Conservation (phyloP, 306 rosid species). For the Malus fusca region DNA sequence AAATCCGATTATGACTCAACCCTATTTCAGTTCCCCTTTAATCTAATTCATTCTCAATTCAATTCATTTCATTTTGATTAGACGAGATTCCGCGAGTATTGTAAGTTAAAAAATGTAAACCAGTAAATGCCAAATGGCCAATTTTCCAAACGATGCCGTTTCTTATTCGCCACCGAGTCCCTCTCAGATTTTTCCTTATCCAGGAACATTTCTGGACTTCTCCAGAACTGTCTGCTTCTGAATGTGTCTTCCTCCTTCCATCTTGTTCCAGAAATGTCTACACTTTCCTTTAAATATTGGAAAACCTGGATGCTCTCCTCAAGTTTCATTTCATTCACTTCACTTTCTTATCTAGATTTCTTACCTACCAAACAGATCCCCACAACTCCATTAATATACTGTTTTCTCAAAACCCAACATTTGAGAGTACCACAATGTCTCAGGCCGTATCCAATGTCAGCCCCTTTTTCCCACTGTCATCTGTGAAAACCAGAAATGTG, state of each 20-base stretch:
- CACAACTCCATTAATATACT: background rate
- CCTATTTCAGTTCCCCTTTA: too few species aligned
- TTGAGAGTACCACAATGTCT: conserved; percentile 15
- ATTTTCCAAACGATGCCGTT: background rate
- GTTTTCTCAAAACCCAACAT: background rate
- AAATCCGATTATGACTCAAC: too few species aligned
- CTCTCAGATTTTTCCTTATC: background rate
- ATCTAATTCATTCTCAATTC: too few species aligned
- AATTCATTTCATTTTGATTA: too few species aligned
- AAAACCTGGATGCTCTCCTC: background rate
- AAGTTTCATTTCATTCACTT: background rate
- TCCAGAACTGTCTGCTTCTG: conserved; percentile 10
- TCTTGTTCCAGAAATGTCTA: conserved; percentile 15
- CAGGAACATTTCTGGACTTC: background rate
- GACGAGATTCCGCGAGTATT: too few species aligned
- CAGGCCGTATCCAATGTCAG: conserved; percentile 26
- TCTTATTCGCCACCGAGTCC: background rate
- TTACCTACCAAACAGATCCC: background rate
- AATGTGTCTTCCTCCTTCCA: background rate
- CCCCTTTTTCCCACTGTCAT: conserved; percentile 14
- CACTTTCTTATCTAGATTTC: background rate
- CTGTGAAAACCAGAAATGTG: background rate
- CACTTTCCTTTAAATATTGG: background rate
- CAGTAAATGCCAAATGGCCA: background rate
- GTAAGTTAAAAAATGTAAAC: too few species aligned